A percentile compares a stretch with the other conserved stretches of the same genome.
Conservation (phyloP, 148 eudicot species). For the Fagopyrum homotropicum region DNA sequence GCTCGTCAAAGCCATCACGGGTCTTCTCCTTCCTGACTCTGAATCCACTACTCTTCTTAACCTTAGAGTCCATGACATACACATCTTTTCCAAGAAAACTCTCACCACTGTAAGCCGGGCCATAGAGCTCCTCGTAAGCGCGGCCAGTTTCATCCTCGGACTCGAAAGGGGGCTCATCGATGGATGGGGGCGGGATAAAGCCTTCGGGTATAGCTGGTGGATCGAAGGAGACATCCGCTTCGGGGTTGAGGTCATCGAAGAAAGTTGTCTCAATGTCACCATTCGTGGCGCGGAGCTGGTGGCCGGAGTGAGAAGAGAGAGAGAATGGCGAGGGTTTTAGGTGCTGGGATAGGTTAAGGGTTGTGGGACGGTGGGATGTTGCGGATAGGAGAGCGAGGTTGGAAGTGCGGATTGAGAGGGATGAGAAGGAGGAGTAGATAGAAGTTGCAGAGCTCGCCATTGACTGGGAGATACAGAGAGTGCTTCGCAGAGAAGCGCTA, state of each 20-base stretch:
- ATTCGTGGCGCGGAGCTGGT: slow-evolving; percentile 17
- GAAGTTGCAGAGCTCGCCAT: slow-evolving; percentile 16
- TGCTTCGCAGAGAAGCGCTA: not conserved
- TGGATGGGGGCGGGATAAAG: slow-evolving; percentile 40
- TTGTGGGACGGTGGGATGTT: slow-evolving; percentile 4
- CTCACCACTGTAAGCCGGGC: slow-evolving; percentile 75
- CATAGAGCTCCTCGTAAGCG: slow-evolving; percentile 89
- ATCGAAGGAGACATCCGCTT: slow-evolving; percentile 37
- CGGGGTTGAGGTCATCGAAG: slow-evolving; percentile 38
- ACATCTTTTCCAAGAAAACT: slow-evolving; percentile 55
- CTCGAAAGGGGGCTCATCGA: slow-evolving; percentile 71
- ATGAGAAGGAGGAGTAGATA: slow-evolving; percentile 28
- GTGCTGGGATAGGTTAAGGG: slow-evolving; percentile 13
- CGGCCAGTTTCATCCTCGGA: slow-evolving; percentile 53
- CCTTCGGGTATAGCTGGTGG: slow-evolving; percentile 67
- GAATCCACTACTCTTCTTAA: slow-evolving; percentile 49
- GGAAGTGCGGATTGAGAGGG: slow-evolving; percentile 26
- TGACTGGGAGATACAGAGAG: not conserved
- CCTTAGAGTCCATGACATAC: slow-evolving; percentile 58
- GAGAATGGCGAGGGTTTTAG: slow-evolving; percentile 10
- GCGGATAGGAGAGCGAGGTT: slow-evolving; percentile 19
- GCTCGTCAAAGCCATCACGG: slow-evolving; percentile 84
- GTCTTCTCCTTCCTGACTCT: slow-evolving; percentile 64
- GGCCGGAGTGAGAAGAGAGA: slow-evolving; percentile 15
- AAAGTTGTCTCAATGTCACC: slow-evolving; percentile 37